Conservation (phyloP, 495 filamentous ascomycete genomes). For the Talaromyces proteolyticus region DNA sequence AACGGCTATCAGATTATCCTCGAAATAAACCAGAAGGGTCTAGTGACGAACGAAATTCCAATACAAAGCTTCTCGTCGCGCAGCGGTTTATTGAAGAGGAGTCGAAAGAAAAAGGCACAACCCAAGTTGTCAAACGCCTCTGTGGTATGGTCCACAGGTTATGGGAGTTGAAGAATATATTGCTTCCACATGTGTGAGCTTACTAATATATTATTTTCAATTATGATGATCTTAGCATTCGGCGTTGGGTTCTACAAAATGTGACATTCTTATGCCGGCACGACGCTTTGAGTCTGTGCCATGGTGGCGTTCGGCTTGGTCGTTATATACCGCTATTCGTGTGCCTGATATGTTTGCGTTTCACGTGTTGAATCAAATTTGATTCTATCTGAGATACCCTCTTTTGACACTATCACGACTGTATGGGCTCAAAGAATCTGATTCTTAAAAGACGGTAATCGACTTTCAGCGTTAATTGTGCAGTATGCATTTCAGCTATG, state of each 20-base stretch:
- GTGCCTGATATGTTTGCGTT: neutral
- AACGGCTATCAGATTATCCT: constrained; percentile 56
- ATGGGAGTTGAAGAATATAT: constrained; percentile 26
- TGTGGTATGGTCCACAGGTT: constrained; percentile 62
- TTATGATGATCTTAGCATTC: constrained; percentile 1
- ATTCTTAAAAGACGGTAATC: too few species aligned
- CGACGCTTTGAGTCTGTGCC: too few species aligned
- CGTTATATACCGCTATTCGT: constrained; percentile 12
- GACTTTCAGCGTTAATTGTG: too few species aligned
- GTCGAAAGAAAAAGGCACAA: constrained; percentile 63
- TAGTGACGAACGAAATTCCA: constrained; percentile 63
- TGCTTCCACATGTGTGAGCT: constrained; percentile 2
- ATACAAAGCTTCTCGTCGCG: constrained; percentile 70
- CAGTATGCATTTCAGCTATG: too few species aligned
- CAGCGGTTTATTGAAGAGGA: constrained; percentile 77
- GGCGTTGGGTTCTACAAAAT: constrained; percentile 7
- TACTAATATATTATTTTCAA: neutral
- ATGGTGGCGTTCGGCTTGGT: constrained; percentile 2
- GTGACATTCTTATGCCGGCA: neutral
- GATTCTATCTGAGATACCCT: too few species aligned
- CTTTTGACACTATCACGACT: too few species aligned
- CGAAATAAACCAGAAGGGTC: constrained; percentile 51
- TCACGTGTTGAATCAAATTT: too few species aligned
- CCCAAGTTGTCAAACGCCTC: constrained; percentile 72
- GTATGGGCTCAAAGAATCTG: too few species aligned